Evolutionary conservation across 176 grass and related monocot species (phyloP).

Genomic region (Eragrostis curvula): DNA sequence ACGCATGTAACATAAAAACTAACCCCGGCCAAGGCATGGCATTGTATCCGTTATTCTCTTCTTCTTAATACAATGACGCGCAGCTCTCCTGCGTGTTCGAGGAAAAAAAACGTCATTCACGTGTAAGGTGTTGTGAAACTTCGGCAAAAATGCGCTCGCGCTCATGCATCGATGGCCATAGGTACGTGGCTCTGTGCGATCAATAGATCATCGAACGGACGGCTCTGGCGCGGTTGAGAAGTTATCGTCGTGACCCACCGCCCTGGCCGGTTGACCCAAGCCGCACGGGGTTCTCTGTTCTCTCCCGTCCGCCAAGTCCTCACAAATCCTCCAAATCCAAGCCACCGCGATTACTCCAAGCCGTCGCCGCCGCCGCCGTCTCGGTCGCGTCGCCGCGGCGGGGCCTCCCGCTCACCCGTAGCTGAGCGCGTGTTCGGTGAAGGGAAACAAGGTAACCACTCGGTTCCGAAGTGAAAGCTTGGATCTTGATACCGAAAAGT

Average conservation of each 20-base stretch:
- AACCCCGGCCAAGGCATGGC: too few relatives aligned
- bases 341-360: slow-evolving; percentile 11
- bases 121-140: too few relatives aligned
- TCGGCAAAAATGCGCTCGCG: too few relatives aligned
- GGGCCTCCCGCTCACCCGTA: neutral
- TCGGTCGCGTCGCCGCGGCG: neutral
- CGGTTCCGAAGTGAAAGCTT: neutral
- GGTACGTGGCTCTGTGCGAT: neutral
- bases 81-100: too few relatives aligned
- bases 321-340: slow-evolving; percentile 32
- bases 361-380: neutral
- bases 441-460: slow-evolving; percentile 20
- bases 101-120: too few relatives aligned
- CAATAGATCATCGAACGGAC: neutral
- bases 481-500: slow-evolving; percentile 30
- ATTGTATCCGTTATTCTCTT: too few relatives aligned
- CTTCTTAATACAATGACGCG: too few relatives aligned
- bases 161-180: too few relatives aligned
- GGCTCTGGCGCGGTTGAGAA: neutral
- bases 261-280: neutral
- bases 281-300: neutral
- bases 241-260: neutral
- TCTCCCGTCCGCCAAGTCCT: neutral
- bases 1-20: too few relatives aligned
- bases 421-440: neutral